phyloP scores from a whole-genome alignment of 1,284 basidiomycete species.

The Trametes versicolor region DNA sequence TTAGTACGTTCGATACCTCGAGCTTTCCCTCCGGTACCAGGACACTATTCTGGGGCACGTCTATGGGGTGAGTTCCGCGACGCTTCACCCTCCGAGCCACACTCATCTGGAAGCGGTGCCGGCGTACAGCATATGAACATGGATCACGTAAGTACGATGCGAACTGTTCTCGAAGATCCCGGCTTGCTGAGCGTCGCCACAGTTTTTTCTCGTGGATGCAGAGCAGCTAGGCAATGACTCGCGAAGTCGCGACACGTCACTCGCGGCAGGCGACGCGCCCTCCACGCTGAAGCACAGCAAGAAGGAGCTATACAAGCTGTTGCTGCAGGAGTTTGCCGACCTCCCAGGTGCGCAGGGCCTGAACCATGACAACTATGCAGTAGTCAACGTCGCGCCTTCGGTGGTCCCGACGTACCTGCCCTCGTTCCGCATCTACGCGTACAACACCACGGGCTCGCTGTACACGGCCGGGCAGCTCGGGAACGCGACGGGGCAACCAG shows the following conservation, averaged over 20 bases:
- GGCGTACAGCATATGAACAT: slow-evolving; percentile 73
- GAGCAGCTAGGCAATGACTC: slow-evolving; percentile 52
- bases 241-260: slow-evolving; percentile 23
- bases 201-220: slow-evolving; percentile 75
- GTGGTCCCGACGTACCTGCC: slow-evolving; percentile 93
- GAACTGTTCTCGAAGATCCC: slow-evolving; percentile 13
- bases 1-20: slow-evolving; percentile 85
- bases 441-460: slow-evolving; percentile 69
- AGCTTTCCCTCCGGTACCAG: slow-evolving; percentile 85
- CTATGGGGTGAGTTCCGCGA: slow-evolving; percentile 71
- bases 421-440: slow-evolving; percentile 83
- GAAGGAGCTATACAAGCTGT: slow-evolving; percentile 58
- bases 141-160: slow-evolving; percentile 66
- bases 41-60: slow-evolving; percentile 93
- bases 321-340: slow-evolving; percentile 65
- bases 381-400: slow-evolving; percentile 82
- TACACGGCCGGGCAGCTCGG: slow-evolving; percentile 40
- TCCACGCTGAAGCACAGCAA: slow-evolving; percentile 42
- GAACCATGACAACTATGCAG: slow-evolving; percentile 74
- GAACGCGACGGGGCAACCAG: slow-evolving; percentile 34
- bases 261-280: slow-evolving; percentile 29
- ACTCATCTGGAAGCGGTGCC: slow-evolving; percentile 23
- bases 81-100: slow-evolving; percentile 14
- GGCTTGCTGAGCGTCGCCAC: slow-evolving; percentile 12
- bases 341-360: slow-evolving; percentile 62